Evolutionary conservation across 257 asterid species (phyloP).

Genomic region (Nicotiana noctiflora): DNA sequence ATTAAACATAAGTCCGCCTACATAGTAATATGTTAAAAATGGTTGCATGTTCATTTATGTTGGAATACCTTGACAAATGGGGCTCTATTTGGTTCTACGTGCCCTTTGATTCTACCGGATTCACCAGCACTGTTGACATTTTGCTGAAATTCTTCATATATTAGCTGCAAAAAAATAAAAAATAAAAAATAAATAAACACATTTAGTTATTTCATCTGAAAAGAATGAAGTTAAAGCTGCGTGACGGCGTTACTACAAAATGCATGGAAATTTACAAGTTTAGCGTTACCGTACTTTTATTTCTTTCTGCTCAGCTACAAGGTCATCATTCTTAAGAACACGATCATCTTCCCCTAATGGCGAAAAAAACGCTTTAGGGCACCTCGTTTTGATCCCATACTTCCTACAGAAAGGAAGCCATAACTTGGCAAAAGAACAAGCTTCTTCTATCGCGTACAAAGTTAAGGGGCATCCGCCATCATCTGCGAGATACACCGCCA

Average conservation of each 20-base stretch:
- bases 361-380: conserved; percentile 43
- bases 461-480: conserved; percentile 50
- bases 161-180: conserved; percentile 35
- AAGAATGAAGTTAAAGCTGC: background rate
- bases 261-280: background rate
- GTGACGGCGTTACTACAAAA: background rate
- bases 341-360: conserved; percentile 13
- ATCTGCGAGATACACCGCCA: conserved; percentile 52
- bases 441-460: conserved; percentile 26
- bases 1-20: no score
- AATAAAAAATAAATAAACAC: background rate
- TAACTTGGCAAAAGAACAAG: conserved; percentile 31
- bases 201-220: background rate
- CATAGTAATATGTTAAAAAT: background rate
- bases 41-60: background rate
- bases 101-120: conserved; percentile 35
- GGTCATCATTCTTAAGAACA: background rate
- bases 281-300: conserved; percentile 18
- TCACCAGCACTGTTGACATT: conserved; percentile 53
- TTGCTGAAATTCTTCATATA: conserved; percentile 51
- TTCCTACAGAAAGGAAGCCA: conserved; percentile 66
- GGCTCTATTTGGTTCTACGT: conserved; percentile 46
- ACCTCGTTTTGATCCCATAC: conserved; percentile 32
- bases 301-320: conserved; percentile 15
- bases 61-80: conserved; percentile 48